Evolutionary conservation across 495 filamentous ascomycete species (phyloP).

Genomic region (Talaromyces adpressus): DNA sequence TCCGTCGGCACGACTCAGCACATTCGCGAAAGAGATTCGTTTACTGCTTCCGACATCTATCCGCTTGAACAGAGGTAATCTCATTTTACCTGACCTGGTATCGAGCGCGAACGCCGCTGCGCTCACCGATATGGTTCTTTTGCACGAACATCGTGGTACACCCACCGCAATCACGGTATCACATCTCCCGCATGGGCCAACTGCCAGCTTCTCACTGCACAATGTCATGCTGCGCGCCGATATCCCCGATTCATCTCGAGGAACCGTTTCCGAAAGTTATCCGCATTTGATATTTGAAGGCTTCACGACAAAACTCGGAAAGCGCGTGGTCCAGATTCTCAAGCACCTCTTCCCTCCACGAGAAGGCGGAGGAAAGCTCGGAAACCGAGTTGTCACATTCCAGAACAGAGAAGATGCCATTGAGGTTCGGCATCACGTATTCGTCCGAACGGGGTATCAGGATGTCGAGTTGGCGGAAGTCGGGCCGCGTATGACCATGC

Average conservation of each 20-base stretch:
- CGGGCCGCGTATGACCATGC: slow-evolving; percentile 93
- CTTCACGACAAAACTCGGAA: slow-evolving; percentile 77
- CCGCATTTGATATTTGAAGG: slow-evolving; percentile 95
- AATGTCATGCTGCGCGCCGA: slow-evolving; percentile 93
- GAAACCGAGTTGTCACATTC: slow-evolving; percentile 87
- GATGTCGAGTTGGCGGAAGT: slow-evolving; percentile 92
- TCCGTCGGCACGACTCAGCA: slow-evolving; percentile 72
- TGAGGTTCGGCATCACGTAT: slow-evolving; percentile 77
- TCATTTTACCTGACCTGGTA: slow-evolving; percentile 79
- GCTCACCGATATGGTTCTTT: slow-evolving; percentile 76
- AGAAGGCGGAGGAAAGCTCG: slow-evolving; percentile 67
- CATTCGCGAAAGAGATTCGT: slow-evolving; percentile 94
- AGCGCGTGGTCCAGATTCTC: slow-evolving; percentile 78
- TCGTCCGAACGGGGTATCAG: slow-evolving; percentile 76
- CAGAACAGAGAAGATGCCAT: slow-evolving; percentile 92
- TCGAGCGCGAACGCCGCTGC: slow-evolving; percentile 69
- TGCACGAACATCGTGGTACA: slow-evolving; percentile 90
- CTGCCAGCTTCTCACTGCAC: slow-evolving; percentile 83
- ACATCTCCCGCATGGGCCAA: slow-evolving; percentile 91
- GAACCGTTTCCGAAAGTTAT: slow-evolving; percentile 90
- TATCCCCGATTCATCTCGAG: slow-evolving; percentile 78
- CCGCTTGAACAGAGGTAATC: slow-evolving; percentile 83
- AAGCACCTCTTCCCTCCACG: slow-evolving; percentile 94
- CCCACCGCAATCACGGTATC: slow-evolving; percentile 86
- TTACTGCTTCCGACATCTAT: slow-evolving; percentile 86